Conservation (phyloP, 495 filamentous ascomycete genomes). For the Aspergillus incahuasiensis region DNA sequence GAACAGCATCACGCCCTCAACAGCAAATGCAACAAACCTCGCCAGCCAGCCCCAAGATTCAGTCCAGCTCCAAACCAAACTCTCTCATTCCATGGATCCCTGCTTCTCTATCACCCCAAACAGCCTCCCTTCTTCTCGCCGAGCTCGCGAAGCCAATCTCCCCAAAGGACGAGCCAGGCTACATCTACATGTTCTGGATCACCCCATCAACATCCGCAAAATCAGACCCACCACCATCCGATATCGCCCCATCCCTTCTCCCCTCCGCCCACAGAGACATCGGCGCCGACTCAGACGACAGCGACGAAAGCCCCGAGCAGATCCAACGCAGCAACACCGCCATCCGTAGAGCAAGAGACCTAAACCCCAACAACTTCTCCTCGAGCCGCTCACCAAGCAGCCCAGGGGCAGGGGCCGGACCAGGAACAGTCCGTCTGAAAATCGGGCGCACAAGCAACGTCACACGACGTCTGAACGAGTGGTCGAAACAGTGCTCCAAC, state of each 20-base stretch:
- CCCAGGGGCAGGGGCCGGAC: conserved; percentile 34
- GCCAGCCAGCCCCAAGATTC: conserved; percentile 25
- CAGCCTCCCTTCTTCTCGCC: conserved; percentile 57
- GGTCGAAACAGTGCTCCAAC: conserved; percentile 88
- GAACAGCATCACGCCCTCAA: neutral
- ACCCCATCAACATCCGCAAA: conserved; percentile 47
- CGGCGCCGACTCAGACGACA: neutral
- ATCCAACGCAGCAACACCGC: conserved; percentile 62
- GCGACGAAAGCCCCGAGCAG: conserved; percentile 29
- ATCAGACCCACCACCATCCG: conserved; percentile 45
- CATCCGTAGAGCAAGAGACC: conserved; percentile 47
- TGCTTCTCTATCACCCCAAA: conserved; percentile 53
- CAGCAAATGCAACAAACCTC: conserved; percentile 11
- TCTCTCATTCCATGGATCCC: conserved; percentile 65
- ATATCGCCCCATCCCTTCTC: conserved; percentile 57
- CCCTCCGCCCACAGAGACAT: conserved; percentile 22
- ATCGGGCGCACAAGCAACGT: conserved; percentile 91
- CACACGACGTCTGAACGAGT: conserved; percentile 84
- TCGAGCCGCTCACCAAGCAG: conserved; percentile 25
- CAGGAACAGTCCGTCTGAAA: conserved; percentile 70
- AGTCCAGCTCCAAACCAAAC: conserved; percentile 23
- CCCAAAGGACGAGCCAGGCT: conserved; percentile 74
- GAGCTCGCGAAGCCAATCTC: conserved; percentile 84
- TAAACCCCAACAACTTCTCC: conserved; percentile 33
- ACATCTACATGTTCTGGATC: conserved; percentile 98